Evolutionary conservation across 768 basidiomycete genomes (phyloP).

Genomic region (Lactarius vividus): DNA sequence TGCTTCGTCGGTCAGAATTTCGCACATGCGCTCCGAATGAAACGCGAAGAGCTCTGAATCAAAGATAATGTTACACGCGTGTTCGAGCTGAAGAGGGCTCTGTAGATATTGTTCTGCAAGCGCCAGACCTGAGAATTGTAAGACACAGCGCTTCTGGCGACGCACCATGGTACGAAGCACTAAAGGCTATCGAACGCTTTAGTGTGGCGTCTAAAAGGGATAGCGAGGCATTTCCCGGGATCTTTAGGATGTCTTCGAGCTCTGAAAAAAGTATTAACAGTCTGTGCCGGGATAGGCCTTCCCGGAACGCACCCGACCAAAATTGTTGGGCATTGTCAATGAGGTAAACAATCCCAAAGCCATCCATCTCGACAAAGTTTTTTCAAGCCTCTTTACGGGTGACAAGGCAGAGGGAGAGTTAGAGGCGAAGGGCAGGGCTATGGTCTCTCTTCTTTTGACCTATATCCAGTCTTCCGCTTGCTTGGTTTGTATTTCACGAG

Average conservation of each 20-base stretch:
- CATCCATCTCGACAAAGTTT: conserved; percentile 45
- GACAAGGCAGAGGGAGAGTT: neutral
- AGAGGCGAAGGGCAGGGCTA: neutral
- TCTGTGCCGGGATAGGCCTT: conserved; percentile 11
- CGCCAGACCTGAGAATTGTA: conserved; percentile 4
- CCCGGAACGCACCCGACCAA: conserved; percentile 69
- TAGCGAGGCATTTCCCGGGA: conserved; percentile 67
- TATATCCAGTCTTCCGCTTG: neutral
- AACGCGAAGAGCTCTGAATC: conserved; percentile 86
- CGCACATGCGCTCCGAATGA: conserved; percentile 90
- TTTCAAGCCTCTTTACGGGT: neutral
- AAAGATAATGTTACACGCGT: conserved; percentile 73
- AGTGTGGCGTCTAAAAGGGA: conserved; percentile 75
- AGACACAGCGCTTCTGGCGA: conserved; percentile 8
- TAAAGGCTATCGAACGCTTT: conserved; percentile 71
- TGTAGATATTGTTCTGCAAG: conserved; percentile 78
- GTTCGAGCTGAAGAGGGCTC: conserved; percentile 77
- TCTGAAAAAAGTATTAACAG: conserved; percentile 46
- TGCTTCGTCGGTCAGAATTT: conserved; percentile 68
- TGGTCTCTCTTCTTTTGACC: neutral
- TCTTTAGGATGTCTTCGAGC: conserved; percentile 74
- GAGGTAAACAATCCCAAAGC: conserved; percentile 76
- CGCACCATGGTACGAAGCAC: conserved; percentile 85
- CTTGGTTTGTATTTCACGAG: neutral
- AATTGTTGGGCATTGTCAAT: conserved; percentile 85